These are phyloP conservation scores for Diplodia sapinea DNA, from an alignment of 2,329 filamentous ascomycete genomes.

Conservation along the genomic window DNA sequence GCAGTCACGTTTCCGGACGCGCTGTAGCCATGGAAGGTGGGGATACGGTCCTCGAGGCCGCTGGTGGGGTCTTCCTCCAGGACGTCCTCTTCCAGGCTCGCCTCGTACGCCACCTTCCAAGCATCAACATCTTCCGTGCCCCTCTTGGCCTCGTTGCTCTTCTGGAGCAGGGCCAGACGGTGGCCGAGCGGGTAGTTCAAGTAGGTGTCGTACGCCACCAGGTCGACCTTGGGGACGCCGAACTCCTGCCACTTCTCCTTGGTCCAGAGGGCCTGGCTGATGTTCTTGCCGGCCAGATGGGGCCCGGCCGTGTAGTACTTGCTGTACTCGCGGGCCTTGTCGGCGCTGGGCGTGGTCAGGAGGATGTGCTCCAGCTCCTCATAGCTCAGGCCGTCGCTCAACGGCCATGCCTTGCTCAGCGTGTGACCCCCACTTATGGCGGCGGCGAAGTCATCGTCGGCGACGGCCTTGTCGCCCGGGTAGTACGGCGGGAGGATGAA, in stretches of 20 bases:
- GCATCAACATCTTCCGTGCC: slow-evolving; percentile 49
- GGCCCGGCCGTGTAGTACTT: slow-evolving; percentile 58
- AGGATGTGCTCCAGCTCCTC: slow-evolving; percentile 62
- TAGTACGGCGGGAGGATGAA: slow-evolving; percentile 44
- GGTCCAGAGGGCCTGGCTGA: slow-evolving; percentile 59
- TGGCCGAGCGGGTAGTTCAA: slow-evolving; percentile 59
- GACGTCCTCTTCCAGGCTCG: slow-evolving; percentile 81
- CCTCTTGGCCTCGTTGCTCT: slow-evolving; percentile 65
- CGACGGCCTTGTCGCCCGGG: slow-evolving; percentile 41
- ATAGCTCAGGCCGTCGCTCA: slow-evolving; percentile 56
- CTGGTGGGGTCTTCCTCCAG: slow-evolving; percentile 83
- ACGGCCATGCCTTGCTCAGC: slow-evolving; percentile 49
- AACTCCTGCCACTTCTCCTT: slow-evolving; percentile 57
- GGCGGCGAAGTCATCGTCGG: slow-evolving; percentile 35
- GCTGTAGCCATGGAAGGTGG: slow-evolving; percentile 94
- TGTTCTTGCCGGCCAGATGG: slow-evolving; percentile 59
- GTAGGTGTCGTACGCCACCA: slow-evolving; percentile 59
- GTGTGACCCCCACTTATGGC: slow-evolving; percentile 35
- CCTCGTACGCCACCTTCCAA: slow-evolving; percentile 75
- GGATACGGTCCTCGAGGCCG: slow-evolving; percentile 72
- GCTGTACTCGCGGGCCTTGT: slow-evolving; percentile 58
- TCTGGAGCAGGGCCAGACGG: slow-evolving; percentile 53
- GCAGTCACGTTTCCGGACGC: slow-evolving; percentile 90
- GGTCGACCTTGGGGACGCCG: slow-evolving; percentile 52
- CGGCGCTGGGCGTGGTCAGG: slow-evolving; percentile 59